These are phyloP conservation scores for Xylaria hypoxylon DNA, from an alignment of 2,329 filamentous ascomycete genomes.

Conservation along the genomic window DNA sequence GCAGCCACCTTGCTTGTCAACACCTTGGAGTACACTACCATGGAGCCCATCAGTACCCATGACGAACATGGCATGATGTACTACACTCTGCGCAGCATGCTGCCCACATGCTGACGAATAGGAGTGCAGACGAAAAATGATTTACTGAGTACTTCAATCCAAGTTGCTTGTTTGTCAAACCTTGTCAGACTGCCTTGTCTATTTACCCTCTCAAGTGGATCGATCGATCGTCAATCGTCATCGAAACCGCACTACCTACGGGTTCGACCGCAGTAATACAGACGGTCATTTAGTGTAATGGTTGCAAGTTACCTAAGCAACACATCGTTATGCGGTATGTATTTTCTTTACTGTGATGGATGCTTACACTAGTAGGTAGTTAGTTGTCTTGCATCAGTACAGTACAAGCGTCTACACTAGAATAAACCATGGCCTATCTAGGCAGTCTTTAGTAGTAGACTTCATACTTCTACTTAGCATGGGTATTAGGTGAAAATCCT, in stretches of 20 bases:
- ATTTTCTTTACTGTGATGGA: no score
- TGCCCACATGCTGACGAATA: conserved; percentile 15
- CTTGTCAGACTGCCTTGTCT: no score
- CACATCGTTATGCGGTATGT: background rate
- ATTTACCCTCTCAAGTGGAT: conserved; percentile 25
- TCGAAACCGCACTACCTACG: conserved; percentile 6
- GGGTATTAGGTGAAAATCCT: no score
- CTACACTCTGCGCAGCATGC: conserved; percentile 3
- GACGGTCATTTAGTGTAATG: background rate
- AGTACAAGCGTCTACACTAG: background rate
- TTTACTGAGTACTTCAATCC: no score
- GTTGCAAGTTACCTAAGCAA: background rate
- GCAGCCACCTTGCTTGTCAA: conserved; percentile 10
- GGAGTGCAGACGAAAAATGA: conserved; percentile 4
- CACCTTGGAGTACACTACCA: background rate
- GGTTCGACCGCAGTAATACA: conserved; percentile 23
- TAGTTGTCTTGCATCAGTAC: no score
- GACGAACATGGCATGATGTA: conserved; percentile 17
- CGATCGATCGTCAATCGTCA: conserved; percentile 22
- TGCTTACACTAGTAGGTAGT: no score
- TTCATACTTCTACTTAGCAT: no score
- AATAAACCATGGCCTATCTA: background rate
- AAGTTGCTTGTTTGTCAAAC: conserved; percentile 9
- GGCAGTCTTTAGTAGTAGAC: background rate
- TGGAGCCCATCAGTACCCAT: background rate